Percentiles rank a stretch among this genome's conserved stretches.
phyloP scores from a whole-genome alignment of 495 filamentous ascomycete species.

The Neurospora tetraspora region DNA sequence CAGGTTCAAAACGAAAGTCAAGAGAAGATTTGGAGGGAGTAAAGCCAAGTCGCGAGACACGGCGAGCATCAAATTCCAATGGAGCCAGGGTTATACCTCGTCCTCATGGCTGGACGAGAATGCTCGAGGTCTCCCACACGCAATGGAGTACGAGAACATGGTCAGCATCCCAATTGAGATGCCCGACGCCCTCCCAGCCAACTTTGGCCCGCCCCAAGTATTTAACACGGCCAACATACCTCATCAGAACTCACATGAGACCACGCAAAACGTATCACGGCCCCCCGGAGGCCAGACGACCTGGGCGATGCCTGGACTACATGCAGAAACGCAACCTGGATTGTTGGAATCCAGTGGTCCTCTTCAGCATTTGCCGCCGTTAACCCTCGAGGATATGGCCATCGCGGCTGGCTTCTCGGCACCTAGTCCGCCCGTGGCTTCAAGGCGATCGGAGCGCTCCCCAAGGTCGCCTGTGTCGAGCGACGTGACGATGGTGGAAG shows the following conservation, averaged over 20 bases:
- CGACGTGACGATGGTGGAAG: background rate
- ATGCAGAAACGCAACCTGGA: background rate
- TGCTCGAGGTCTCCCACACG: slow-evolving; percentile 8
- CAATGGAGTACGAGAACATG: slow-evolving; percentile 18
- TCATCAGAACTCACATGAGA: background rate
- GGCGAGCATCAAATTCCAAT: slow-evolving; percentile 12
- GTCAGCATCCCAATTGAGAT: slow-evolving; percentile 14
- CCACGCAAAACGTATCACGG: background rate
- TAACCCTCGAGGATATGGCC: background rate
- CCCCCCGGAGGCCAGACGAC: background rate
- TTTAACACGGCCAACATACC: background rate
- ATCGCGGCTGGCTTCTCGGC: background rate
- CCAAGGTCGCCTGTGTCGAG: background rate
- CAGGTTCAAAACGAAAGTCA: slow-evolving; percentile 4
- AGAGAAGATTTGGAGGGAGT: slow-evolving; percentile 2
- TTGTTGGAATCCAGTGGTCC: background rate
- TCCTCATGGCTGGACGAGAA: slow-evolving; percentile 11
- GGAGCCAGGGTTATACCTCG: slow-evolving; percentile 7
- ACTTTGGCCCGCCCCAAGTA: background rate
- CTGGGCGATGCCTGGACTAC: background rate
- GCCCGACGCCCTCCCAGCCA: slow-evolving; percentile 8
- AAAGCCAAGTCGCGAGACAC: background rate
- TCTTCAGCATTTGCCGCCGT: background rate
- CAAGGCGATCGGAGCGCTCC: background rate
- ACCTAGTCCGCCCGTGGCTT: background rate